Conservation (phyloP, 352 stramenopile species). For the Phytophthora agathidicida region DNA sequence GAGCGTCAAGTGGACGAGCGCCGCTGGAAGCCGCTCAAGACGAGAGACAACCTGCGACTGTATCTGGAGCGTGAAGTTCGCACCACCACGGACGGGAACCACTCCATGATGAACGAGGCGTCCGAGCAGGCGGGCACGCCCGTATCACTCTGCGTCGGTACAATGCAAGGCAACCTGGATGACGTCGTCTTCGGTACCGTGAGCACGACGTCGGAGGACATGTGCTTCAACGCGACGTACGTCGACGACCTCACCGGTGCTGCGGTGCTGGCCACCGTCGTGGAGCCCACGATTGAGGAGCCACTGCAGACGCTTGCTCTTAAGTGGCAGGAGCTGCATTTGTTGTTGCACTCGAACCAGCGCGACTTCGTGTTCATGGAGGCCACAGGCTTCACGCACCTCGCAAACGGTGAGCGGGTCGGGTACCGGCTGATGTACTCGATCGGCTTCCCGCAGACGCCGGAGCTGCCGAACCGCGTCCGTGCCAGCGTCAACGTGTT, state of each 20-base stretch:
- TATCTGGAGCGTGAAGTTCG: slow-evolving; percentile 41
- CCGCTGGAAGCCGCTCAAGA: slow-evolving; percentile 53
- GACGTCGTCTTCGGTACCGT: slow-evolving; percentile 45
- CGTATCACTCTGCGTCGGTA: slow-evolving; percentile 35
- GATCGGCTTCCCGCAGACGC: slow-evolving; percentile 40
- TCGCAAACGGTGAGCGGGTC: slow-evolving; percentile 37
- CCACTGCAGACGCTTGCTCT: slow-evolving; percentile 35
- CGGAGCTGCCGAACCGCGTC: slow-evolving; percentile 34
- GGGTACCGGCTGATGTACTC: slow-evolving; percentile 51
- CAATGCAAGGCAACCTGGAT: slow-evolving; percentile 41
- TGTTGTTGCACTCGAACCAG: slow-evolving; percentile 37
- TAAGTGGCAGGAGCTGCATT: slow-evolving; percentile 41
- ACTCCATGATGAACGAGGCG: slow-evolving; percentile 34
- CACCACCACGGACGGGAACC: slow-evolving; percentile 32
- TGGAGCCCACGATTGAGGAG: slow-evolving; percentile 36
- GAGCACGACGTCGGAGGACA: slow-evolving; percentile 34
- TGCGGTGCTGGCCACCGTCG: slow-evolving; percentile 26
- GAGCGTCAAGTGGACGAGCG: slow-evolving; percentile 35
- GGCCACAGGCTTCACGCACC: slow-evolving; percentile 36
- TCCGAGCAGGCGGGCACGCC: slow-evolving; percentile 38
- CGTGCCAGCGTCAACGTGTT: slow-evolving; percentile 40
- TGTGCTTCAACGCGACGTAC: slow-evolving; percentile 44
- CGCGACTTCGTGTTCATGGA: slow-evolving; percentile 53
- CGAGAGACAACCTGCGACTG: slow-evolving; percentile 34
- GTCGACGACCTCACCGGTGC: slow-evolving; percentile 35